Evolutionary conservation across 768 basidiomycete species (phyloP).

Genomic region (Xerocomellus intermedius): DNA sequence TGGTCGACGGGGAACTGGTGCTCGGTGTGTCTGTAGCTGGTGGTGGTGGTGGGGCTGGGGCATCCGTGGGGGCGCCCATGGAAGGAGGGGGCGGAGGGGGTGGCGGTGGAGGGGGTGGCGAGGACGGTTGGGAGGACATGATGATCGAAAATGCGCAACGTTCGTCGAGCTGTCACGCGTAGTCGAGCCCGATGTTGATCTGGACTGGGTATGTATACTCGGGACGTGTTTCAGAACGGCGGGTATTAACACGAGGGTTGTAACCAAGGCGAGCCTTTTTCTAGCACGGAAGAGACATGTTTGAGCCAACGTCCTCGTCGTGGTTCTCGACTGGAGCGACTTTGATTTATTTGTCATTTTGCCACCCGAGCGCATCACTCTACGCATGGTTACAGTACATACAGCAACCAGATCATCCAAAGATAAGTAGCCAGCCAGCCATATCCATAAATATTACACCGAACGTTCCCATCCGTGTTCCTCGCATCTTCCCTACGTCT

Average conservation of each 20-base stretch:
- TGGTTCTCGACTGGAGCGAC: not conserved
- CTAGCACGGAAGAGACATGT: not conserved
- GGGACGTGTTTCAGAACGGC: constrained; percentile 18
- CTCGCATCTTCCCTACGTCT: constrained; percentile 7
- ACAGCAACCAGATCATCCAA: no score
- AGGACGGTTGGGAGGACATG: constrained; percentile 12
- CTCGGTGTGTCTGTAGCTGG: no score
- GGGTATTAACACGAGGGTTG: not conserved
- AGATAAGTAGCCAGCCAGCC: no score
- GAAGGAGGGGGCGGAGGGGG: not conserved
- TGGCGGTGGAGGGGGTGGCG: not conserved
- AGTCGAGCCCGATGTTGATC: constrained; percentile 7
- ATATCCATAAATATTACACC: not conserved
- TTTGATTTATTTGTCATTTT: not conserved
- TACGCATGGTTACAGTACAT: not conserved
- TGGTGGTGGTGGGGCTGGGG: not conserved
- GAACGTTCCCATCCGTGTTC: no score
- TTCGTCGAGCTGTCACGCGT: not conserved
- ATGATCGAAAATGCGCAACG: not conserved
- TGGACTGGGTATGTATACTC: not conserved
- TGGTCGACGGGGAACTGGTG: not conserved
- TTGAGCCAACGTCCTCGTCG: not conserved
- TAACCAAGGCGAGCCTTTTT: constrained; percentile 8
- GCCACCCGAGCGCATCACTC: no score
- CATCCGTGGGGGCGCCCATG: not conserved